These are phyloP conservation scores for Linnemannia zychae DNA, from an alignment of 192 early-diverging fungal species.

Conservation along the genomic window DNA sequence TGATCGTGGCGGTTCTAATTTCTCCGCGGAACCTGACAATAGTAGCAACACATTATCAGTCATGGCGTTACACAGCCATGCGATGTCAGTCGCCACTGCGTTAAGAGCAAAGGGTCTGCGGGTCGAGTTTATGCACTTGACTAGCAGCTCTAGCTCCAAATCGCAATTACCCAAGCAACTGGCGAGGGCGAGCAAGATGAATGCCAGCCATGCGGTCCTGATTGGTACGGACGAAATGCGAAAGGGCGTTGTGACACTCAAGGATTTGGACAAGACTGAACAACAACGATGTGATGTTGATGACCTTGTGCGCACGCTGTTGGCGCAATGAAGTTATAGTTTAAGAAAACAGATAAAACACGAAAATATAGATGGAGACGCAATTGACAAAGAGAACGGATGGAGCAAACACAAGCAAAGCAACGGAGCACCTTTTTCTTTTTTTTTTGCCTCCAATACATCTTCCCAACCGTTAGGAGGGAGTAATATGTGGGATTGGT, in stretches of 20 bases:
- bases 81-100: slow-evolving; percentile 7
- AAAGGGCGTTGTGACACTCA: slow-evolving; percentile 34
- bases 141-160: slow-evolving; percentile 12
- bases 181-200: slow-evolving; percentile 38
- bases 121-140: slow-evolving; percentile 33
- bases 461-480: neutral
- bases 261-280: slow-evolving; percentile 40
- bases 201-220: slow-evolving; percentile 56
- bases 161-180: slow-evolving; percentile 40
- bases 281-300: slow-evolving; percentile 33
- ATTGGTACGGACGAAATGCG: slow-evolving; percentile 52
- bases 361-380: neutral
- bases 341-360: neutral
- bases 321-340: neutral
- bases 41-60: neutral
- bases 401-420: neutral
- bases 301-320: neutral
- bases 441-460: neutral
- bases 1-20: slow-evolving; percentile 9
- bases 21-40: neutral
- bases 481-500: neutral
- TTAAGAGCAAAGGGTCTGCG: slow-evolving; percentile 27
- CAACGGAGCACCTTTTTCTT: neutral
- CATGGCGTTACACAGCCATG: slow-evolving; percentile 28
- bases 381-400: neutral